Evolutionary conservation across 371 early-diverging fungal genomes (phyloP).

Genomic region (Mucor sp.): DNA sequence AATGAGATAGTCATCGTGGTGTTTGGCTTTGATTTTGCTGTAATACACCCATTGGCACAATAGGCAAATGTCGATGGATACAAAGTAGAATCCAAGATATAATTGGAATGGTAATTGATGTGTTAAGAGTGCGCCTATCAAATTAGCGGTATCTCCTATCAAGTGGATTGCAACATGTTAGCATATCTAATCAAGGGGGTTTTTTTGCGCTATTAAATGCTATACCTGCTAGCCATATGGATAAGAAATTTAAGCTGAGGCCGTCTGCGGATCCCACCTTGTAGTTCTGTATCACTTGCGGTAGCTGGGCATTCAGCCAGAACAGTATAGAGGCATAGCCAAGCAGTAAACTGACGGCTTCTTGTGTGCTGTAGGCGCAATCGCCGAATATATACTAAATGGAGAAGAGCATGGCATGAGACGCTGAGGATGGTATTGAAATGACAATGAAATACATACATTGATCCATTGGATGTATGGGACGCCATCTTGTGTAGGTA

Average conservation of each 20-base stretch:
- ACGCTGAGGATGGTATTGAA: background rate
- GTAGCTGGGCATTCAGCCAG: conserved; percentile 78
- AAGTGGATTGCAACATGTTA: background rate
- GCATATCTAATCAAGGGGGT: background rate
- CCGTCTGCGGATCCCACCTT: conserved; percentile 51
- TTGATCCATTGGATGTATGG: conserved; percentile 39
- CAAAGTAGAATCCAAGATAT: conserved; percentile 52
- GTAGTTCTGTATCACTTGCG: conserved; percentile 66
- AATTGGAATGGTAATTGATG: conserved; percentile 77
- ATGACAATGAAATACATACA: conserved; percentile 20
- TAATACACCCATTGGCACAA: conserved; percentile 46
- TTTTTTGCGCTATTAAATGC: background rate
- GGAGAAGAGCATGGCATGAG: background rate
- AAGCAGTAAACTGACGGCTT: conserved; percentile 36
- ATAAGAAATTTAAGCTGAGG: conserved; percentile 58
- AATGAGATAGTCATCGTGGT: conserved; percentile 22
- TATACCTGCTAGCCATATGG: conserved; percentile 68
- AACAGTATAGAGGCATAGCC: conserved; percentile 66
- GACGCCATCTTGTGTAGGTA: conserved; percentile 32
- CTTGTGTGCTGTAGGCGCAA: conserved; percentile 50
- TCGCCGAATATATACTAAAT: conserved; percentile 39
- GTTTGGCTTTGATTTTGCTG: conserved; percentile 18
- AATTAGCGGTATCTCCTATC: conserved; percentile 69
- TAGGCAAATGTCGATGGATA: conserved; percentile 42
- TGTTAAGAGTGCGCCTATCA: conserved; percentile 71